Evolutionary conservation across 2,329 filamentous ascomycete genomes (phyloP).

Genomic region (Ophiostoma sp.): DNA sequence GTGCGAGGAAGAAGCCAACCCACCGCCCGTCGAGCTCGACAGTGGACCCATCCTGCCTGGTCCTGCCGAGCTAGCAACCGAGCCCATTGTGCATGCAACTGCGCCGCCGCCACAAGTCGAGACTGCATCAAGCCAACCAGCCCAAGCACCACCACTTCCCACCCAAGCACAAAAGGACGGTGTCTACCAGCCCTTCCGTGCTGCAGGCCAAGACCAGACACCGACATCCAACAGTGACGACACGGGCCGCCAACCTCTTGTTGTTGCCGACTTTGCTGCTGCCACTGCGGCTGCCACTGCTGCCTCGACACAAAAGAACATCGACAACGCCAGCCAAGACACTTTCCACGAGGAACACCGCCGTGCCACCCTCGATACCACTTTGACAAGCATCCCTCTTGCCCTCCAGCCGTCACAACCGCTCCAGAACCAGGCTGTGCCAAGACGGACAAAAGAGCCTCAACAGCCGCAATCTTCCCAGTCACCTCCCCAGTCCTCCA

Average conservation of each 20-base stretch:
- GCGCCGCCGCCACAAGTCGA: neutral
- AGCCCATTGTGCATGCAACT: slow-evolving; percentile 28
- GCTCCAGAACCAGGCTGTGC: slow-evolving; percentile 27
- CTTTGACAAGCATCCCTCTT: slow-evolving; percentile 28
- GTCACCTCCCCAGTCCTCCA: neutral
- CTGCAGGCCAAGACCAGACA: neutral
- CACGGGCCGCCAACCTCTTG: slow-evolving; percentile 9
- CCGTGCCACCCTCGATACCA: neutral
- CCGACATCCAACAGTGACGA: slow-evolving; percentile 28
- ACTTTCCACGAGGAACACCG: slow-evolving; percentile 11
- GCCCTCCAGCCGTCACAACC: slow-evolving; percentile 33
- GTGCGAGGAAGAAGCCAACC: slow-evolving; percentile 46
- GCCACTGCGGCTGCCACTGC: neutral
- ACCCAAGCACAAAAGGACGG: neutral
- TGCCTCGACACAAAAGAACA: neutral
- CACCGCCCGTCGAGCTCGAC: slow-evolving; percentile 48
- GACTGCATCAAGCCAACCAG: neutral
- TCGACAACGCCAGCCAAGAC: neutral
- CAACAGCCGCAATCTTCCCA: neutral
- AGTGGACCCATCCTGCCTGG: slow-evolving; percentile 37
- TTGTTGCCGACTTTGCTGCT: neutral
- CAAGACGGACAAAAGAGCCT: neutral
- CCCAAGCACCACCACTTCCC: neutral
- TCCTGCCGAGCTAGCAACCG: slow-evolving; percentile 44
- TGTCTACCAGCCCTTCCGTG: neutral